Conservation (phyloP, 805 yeast species). For the Wickerhamomyces pijperi region DNA sequence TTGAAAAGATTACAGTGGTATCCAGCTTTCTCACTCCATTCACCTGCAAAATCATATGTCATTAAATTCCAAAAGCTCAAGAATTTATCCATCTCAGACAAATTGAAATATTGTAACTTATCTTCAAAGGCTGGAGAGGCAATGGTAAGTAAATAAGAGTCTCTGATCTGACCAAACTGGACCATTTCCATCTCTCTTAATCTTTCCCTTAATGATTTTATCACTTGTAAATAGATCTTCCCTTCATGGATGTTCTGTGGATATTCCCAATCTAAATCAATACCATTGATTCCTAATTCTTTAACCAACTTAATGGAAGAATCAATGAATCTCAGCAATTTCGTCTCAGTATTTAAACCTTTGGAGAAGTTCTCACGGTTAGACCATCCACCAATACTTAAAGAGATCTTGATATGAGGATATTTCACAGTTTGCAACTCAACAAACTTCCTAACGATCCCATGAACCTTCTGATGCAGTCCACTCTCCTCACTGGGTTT, state of each 20-base stretch:
- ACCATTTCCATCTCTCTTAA: slow-evolving; percentile 29
- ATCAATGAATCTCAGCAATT: slow-evolving; percentile 34
- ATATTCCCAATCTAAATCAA: slow-evolving; percentile 94
- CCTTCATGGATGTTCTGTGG: slow-evolving; percentile 44
- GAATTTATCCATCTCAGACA: slow-evolving; percentile 44
- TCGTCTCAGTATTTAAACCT: slow-evolving; percentile 25
- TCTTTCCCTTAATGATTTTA: slow-evolving; percentile 27
- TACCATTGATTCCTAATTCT: slow-evolving; percentile 69
- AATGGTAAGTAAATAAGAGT: slow-evolving; percentile 41
- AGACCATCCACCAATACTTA: slow-evolving; percentile 85
- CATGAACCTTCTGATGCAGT: slow-evolving; percentile 26
- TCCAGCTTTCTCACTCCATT: slow-evolving; percentile 52
- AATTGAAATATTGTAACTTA: slow-evolving; percentile 29
- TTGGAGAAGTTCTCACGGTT: slow-evolving; percentile 36
- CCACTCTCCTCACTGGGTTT: no score
- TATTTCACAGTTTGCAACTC: slow-evolving; percentile 32
- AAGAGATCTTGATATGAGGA: slow-evolving; percentile 38
- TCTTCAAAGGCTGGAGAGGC: slow-evolving; percentile 66
- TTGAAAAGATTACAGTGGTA: slow-evolving; percentile 60
- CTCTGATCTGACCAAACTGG: slow-evolving; percentile 11
- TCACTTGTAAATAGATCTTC: slow-evolving; percentile 28
- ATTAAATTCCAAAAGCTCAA: slow-evolving; percentile 74
- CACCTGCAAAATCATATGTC: slow-evolving; percentile 84
- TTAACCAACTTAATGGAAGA: slow-evolving; percentile 36
- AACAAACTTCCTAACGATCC: slow-evolving; percentile 37